Evolutionary conservation across 257 asterid genomes (phyloP), one percentile per base, ranked within the genome.

Genomic region (Striga asiatica): DNA sequence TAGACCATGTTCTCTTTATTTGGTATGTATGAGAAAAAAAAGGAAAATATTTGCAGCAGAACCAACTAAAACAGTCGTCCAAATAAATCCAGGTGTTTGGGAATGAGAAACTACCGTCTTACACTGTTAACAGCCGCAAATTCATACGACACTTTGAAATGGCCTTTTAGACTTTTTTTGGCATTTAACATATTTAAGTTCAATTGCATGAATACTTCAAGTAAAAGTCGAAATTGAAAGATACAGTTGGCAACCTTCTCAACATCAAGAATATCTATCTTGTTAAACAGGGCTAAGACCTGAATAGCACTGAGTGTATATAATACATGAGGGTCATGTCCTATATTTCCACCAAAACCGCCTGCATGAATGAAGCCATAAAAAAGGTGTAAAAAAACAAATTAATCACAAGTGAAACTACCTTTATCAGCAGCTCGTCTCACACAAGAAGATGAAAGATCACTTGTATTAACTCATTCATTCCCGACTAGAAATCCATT

Each of bases 281-380:
- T 87, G 81, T 82, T 83, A 74, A 86, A 87, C 24, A 87, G 65
- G n/a, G 93, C 94, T 73, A 84, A 72, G 56, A 91, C 94, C 74
- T 91, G 98, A 71, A 91, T 82, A 6, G 93, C 94, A 55, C 98
- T 84, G 57, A 87, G 84, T n/a, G 96, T 91, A 70, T 64, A 91
- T 69, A 81, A 58, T 32, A 91, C 0, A 66, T 91, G 98, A 12
- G 98, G 89, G 60, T 91, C 96, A 69, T 91, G 94, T 24, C 96
- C 98, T 54, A 84, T 71, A 62, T 91, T 91, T 60, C 98, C 98
- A 61, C 94, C 95, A 70, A 91, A 91, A 58, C 95, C 98, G 65
- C 96, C 94, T 91, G 77, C 71, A 49, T 41, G 29, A 54, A 47
- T 24, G 2, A 65, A 60, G 23, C 23, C 23, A 53, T 20, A 25